Conservation (phyloP, 192 early-diverging fungal species). For the Coemansia nantahalensis region DNA sequence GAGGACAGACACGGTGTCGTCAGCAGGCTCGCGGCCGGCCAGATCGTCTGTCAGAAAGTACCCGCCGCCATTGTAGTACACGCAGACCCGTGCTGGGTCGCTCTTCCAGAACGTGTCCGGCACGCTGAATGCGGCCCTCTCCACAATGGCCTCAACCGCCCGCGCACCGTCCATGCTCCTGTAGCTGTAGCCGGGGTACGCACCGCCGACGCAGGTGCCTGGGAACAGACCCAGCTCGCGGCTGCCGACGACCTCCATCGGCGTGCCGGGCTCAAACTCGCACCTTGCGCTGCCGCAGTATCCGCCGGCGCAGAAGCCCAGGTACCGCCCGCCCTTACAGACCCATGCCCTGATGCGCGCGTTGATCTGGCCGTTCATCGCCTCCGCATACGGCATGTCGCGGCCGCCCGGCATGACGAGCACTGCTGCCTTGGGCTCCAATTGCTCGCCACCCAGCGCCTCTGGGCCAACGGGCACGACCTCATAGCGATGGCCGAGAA, state of each 20-base stretch:
- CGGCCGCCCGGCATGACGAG: too few relatives aligned
- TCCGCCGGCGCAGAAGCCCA: too few relatives aligned
- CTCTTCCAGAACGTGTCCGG: slow-evolving; percentile 34
- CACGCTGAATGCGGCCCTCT: slow-evolving; percentile 27
- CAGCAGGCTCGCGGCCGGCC: too few relatives aligned
- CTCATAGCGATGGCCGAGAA: slow-evolving; percentile 83
- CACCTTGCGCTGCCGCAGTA: slow-evolving; percentile 70
- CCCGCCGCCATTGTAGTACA: too few relatives aligned
- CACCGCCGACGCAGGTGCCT: slow-evolving; percentile 69
- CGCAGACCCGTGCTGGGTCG: too few relatives aligned
- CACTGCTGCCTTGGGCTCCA: slow-evolving; percentile 81
- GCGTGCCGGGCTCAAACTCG: slow-evolving; percentile 88
- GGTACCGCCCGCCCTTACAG: too few relatives aligned
- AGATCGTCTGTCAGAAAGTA: too few relatives aligned
- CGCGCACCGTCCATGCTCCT: slow-evolving; percentile 70
- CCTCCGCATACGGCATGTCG: too few relatives aligned
- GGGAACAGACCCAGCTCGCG: slow-evolving; percentile 72
- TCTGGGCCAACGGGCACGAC: too few relatives aligned
- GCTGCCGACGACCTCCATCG: slow-evolving; percentile 68
- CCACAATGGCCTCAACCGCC: slow-evolving; percentile 56
- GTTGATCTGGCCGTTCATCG: slow-evolving; percentile 70
- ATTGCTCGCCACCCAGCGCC: slow-evolving; percentile 74
- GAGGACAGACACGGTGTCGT: too few relatives aligned
- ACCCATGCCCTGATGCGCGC: slow-evolving; percentile 71
- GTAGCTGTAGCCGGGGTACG: too few relatives aligned